Evolutionary conservation across 306 rosid genomes (phyloP).

Genomic region (Trichosanthes truncata): DNA sequence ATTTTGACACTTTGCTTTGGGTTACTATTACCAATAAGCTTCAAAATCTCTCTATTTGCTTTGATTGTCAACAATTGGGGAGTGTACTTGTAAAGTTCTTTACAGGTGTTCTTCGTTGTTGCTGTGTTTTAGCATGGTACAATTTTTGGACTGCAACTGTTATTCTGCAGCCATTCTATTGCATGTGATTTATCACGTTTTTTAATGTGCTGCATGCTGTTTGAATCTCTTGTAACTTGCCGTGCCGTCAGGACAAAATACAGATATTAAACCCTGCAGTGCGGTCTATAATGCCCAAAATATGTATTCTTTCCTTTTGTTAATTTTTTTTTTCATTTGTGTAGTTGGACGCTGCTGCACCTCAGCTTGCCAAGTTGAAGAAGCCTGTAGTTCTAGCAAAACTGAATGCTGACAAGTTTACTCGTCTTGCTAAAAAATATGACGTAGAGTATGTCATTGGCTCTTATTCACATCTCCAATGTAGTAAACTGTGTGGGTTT

Average conservation of each 20-base stretch:
- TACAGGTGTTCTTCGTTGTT: neutral
- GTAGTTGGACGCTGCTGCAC: slow-evolving; percentile 92
- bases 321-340: slow-evolving; percentile 9
- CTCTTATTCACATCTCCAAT: neutral
- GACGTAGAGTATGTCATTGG: slow-evolving; percentile 54
- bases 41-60: neutral
- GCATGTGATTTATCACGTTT: neutral
- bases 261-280: neutral
- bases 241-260: neutral
- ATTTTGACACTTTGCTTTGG: slow-evolving; percentile 1
- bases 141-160: neutral
- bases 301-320: neutral
- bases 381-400: slow-evolving; percentile 73
- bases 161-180: neutral
- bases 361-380: slow-evolving; percentile 62
- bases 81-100: neutral
- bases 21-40: neutral
- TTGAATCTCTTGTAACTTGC: neutral
- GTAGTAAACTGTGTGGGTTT: neutral
- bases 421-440: slow-evolving; percentile 51
- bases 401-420: slow-evolving; percentile 77
- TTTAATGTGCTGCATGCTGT: neutral
- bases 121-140: neutral
- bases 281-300: neutral
- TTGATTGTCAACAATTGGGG: neutral